Conservation (phyloP, 2,329 filamentous ascomycete species). For the Elsinoe ampelina region DNA sequence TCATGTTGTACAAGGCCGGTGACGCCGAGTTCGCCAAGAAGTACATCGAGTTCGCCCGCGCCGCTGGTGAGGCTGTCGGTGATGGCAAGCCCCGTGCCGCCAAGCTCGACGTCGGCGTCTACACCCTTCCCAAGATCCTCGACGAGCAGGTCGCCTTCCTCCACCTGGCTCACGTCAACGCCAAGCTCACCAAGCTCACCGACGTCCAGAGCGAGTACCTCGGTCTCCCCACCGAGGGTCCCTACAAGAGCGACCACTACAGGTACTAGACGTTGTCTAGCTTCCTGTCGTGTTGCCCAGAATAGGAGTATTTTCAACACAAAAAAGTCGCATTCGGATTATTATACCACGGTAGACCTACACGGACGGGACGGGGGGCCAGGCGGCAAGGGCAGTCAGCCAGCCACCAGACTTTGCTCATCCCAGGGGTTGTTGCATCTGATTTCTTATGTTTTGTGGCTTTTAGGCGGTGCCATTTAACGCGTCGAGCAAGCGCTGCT, state of each 20-base stretch:
- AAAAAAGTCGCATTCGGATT: conserved; percentile 1
- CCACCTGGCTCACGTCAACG: conserved; percentile 88
- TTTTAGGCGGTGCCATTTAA: no score
- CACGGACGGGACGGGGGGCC: not conserved
- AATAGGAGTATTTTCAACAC: not conserved
- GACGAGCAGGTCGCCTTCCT: conserved; percentile 97
- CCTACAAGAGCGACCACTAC: conserved; percentile 93
- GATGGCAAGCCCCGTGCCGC: conserved; percentile 51
- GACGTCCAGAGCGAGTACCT: conserved; percentile 90
- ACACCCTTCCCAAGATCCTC: conserved; percentile 95
- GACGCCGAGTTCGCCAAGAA: conserved; percentile 83
- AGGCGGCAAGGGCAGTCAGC: not conserved
- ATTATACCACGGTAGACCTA: conserved; percentile 9
- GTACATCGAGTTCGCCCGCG: conserved; percentile 81
- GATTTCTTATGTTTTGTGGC: not conserved
- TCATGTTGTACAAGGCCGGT: conserved; percentile 90
- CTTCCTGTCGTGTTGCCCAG: not conserved
- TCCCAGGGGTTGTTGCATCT: not conserved
- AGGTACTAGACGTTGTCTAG: conserved; percentile 50
- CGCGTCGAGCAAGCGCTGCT: not conserved
- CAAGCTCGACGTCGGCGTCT: conserved; percentile 83
- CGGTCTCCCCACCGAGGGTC: conserved; percentile 72
- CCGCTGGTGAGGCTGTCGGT: conserved; percentile 27
- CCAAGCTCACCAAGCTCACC: conserved; percentile 80
- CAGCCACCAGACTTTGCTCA: not conserved